phyloP scores from a whole-genome alignment of 306 rosid species.

The Arachis stenosperma region DNA sequence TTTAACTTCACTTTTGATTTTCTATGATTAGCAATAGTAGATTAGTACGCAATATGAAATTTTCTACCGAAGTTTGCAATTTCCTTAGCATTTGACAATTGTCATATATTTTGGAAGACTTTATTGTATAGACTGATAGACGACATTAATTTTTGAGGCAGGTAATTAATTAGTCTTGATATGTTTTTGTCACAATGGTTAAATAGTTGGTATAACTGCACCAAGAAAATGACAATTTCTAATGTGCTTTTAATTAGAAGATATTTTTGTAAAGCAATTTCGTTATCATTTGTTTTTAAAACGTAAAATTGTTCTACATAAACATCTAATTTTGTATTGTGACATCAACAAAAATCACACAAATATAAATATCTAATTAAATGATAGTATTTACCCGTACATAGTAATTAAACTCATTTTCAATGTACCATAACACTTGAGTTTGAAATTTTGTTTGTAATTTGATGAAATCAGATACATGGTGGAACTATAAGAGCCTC shows the following conservation, averaged over 20 bases:
- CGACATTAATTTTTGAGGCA: background rate
- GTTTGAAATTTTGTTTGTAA: conserved; percentile 19
- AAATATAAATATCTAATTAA: too few relatives aligned
- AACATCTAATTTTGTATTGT: too few relatives aligned
- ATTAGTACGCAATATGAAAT: conserved; percentile 5
- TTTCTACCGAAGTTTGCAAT: conserved; percentile 19
- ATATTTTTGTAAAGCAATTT: background rate
- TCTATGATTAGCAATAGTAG: background rate
- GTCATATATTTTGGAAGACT: conserved; percentile 25
- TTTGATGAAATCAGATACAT: conserved; percentile 62
- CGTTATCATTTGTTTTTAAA: background rate
- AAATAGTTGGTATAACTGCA: conserved; percentile 41
- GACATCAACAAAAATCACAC: too few relatives aligned
- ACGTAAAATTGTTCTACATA: too few relatives aligned
- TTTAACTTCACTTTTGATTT: too few relatives aligned
- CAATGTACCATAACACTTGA: background rate
- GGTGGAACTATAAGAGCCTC: conserved; percentile 87
- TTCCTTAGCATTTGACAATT: conserved; percentile 34
- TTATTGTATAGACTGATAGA: background rate
- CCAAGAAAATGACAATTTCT: conserved; percentile 28
- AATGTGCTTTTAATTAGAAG: background rate
- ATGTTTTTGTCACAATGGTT: conserved; percentile 29
- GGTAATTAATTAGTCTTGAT: conserved; percentile 6
- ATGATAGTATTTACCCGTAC: too few relatives aligned
- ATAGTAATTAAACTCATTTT: too few relatives aligned